These are phyloP conservation scores for Pseudoturritis turrita DNA, from an alignment of 345 rosid genomes.

Conservation along the genomic window DNA sequence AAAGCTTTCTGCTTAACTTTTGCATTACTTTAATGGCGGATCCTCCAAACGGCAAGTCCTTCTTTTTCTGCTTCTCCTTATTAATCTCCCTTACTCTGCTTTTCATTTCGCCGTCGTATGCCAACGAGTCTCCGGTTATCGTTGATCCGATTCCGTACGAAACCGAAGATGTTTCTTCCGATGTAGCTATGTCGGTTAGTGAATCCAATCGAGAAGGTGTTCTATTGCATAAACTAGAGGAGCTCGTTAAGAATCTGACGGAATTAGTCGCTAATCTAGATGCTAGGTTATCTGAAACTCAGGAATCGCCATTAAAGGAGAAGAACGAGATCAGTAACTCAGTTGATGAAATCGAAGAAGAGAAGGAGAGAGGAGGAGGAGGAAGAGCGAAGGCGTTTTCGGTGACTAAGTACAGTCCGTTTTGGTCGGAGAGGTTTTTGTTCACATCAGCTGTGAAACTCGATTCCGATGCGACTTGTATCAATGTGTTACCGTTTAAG, in stretches of 20 bases:
- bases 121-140: slow-evolving; percentile 20
- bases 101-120: slow-evolving; percentile 33
- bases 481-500: slow-evolving; percentile 66
- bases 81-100: slow-evolving; percentile 28
- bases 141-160: slow-evolving; percentile 27
- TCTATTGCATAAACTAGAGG: slow-evolving; percentile 59
- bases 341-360: slow-evolving; percentile 8
- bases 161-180: slow-evolving; percentile 16
- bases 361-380: slow-evolving; percentile 10
- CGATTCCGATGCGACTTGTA: slow-evolving; percentile 63
- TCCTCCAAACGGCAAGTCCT: slow-evolving; percentile 57
- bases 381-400: slow-evolving; percentile 44
- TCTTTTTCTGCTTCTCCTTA: slow-evolving; percentile 25
- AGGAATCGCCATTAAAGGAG: slow-evolving; percentile 9
- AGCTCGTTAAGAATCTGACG: slow-evolving; percentile 59
- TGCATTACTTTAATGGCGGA: slow-evolving; percentile 40
- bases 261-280: slow-evolving; percentile 63
- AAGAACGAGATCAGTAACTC: slow-evolving; percentile 21
- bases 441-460: slow-evolving; percentile 83
- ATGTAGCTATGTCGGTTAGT: slow-evolving; percentile 14
- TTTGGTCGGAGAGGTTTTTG: slow-evolving; percentile 88
- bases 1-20: neutral
- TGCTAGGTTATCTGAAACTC: slow-evolving; percentile 38
- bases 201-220: slow-evolving; percentile 19
- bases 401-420: slow-evolving; percentile 60